These are phyloP conservation scores for Boletus pseudopeckii DNA, from an alignment of 768 basidiomycete species.

Conservation along the genomic window DNA sequence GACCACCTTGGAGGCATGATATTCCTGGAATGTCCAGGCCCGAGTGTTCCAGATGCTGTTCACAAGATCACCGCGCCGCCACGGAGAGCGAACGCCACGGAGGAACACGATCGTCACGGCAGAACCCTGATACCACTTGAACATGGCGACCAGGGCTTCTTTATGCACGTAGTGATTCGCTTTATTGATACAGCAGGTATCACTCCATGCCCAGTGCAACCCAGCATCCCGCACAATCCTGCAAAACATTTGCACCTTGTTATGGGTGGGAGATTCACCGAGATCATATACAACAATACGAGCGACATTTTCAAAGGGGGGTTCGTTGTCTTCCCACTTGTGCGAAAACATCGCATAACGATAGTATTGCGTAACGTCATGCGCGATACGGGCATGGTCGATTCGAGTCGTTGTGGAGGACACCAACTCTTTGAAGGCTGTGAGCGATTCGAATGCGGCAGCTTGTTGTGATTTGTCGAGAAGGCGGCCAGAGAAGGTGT, in stretches of 20 bases:
- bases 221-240: background rate
- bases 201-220: background rate
- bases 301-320: background rate
- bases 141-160: background rate
- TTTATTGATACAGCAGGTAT: background rate
- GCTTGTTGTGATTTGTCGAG: slow-evolving; percentile 2
- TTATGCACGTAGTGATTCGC: no score
- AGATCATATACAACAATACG: slow-evolving; percentile 1
- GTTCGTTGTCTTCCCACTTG: slow-evolving; percentile 4
- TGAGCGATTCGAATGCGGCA: background rate
- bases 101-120: background rate
- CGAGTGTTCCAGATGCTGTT: background rate
- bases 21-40: background rate
- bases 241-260: background rate
- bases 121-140: background rate
- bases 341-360: slow-evolving; percentile 8
- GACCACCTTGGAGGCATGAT: background rate
- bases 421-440: slow-evolving; percentile 1
- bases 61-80: background rate
- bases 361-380: background rate
- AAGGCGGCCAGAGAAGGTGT: slow-evolving; percentile 6
- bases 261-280: background rate
- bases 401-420: slow-evolving; percentile 8
- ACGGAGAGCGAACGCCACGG: background rate
- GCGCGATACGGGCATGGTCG: background rate